Evolutionary conservation across 345 rosid species (phyloP).

Genomic region (Ailanthus altissimus): DNA sequence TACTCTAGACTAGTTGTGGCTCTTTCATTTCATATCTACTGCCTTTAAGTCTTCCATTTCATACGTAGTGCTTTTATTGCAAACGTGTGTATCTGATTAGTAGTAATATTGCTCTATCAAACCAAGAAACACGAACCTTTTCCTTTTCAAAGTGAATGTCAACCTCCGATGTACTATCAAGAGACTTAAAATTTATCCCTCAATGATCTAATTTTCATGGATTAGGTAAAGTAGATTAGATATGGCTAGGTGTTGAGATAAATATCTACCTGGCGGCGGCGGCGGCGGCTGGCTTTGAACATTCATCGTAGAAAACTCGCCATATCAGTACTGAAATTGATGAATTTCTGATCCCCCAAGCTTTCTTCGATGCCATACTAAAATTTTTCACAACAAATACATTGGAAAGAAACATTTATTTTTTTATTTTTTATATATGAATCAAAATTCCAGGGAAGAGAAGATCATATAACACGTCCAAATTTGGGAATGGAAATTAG

Average conservation of each 20-base stretch:
- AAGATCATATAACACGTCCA: not conserved
- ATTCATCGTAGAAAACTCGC: too few relatives aligned
- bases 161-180: not conserved
- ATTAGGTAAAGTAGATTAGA: not conserved
- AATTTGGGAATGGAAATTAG: not conserved
- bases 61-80: too few relatives aligned
- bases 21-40: too few relatives aligned
- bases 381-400: too few relatives aligned
- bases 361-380: too few relatives aligned
- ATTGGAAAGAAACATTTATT: too few relatives aligned
- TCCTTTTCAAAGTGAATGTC: not conserved
- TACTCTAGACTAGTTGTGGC: too few relatives aligned
- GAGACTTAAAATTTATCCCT: not conserved
- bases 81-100: not conserved
- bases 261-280: too few relatives aligned
- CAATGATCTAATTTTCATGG: not conserved
- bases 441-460: not conserved
- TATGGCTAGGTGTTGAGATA: not conserved
- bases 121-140: not conserved
- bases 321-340: not conserved
- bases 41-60: too few relatives aligned
- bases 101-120: not conserved
- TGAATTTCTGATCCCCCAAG: too few relatives aligned
- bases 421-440: too few relatives aligned
- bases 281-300: too few relatives aligned